Base-by-base conservation (phyloP, 208 protist species). In the Leishmania gerbilli region DNA sequence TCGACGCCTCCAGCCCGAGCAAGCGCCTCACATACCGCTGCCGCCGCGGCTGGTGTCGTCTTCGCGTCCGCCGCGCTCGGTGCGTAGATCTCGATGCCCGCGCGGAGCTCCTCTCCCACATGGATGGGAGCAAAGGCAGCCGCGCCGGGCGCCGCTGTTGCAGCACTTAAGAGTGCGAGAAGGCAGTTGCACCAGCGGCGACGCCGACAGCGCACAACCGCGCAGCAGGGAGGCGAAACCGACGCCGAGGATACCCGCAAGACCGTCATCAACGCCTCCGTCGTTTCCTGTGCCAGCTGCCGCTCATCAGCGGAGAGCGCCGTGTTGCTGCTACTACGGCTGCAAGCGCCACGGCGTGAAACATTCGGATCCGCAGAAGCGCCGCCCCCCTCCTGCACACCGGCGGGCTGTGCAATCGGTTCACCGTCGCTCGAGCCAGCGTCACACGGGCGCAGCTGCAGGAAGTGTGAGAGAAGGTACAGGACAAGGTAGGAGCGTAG, bases 1-100 rank as follows among this genome's bases (percentile, higher is more conserved):
- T 86, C 82, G 6, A 53, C 51, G 2, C 56, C 78, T 34, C 74
- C 82, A 47, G 77, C 76, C 24, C 68, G 55, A 74, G 82, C 58
- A n/a, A 86, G 64, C n/a, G 77, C 82, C n/a, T 56, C 82, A 62
- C 74, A 76, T 6, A 86, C 82, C 3, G 71, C 45, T 8, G 77
- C 19, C 37, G 78, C 49, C 45, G 74, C 82, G 15, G 45, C 78
- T 45, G 82, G 8, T 11, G 49, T 31, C 64, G 77, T 56, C 40
- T 17, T 31, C 62, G 9, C 13, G 5, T 7, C 4, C 45, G 34
- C 53, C 37, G 1, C 72, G 17, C 60, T n/a, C 58, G 24, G 21
- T 17, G 37, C 8, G n/a, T 21, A 53, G 15, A 4, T 27, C 42
- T 37, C 49, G 55, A 2, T 13, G n/a, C 31, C 15, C 19, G 45